Evolutionary conservation across 106 monocot genomes (phyloP).

Genomic region (Platanthera guangdongensis): DNA sequence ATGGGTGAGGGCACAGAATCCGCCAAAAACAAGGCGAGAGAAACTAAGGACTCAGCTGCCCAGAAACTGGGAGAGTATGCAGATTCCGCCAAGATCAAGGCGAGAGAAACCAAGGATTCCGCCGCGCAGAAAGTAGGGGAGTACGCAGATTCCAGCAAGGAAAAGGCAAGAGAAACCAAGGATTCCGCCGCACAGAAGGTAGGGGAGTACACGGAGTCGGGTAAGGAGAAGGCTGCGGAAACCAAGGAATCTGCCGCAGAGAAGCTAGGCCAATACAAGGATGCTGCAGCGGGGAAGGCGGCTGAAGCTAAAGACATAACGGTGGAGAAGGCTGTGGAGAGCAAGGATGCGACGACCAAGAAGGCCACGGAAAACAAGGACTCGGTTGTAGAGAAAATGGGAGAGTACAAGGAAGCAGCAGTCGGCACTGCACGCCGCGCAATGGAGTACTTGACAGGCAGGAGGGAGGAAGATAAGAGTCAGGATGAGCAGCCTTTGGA

Average conservation of each 20-base stretch:
- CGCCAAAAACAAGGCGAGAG: slow-evolving; percentile 3
- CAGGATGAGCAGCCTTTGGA: slow-evolving; percentile 7
- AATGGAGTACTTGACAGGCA: slow-evolving; percentile 13
- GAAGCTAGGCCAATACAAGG: slow-evolving; percentile 27
- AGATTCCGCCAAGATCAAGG: slow-evolving; percentile 11
- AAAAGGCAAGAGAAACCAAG: slow-evolving; percentile 12
- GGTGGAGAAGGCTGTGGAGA: slow-evolving; percentile 13
- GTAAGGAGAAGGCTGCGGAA: slow-evolving; percentile 18
- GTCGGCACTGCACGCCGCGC: slow-evolving; percentile 7
- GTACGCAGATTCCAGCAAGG: slow-evolving; percentile 5
- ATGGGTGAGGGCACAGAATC: slow-evolving; percentile 15
- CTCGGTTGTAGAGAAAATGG: slow-evolving; percentile 8
- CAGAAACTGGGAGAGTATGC: slow-evolving; percentile 16
- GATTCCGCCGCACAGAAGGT: slow-evolving; percentile 7
- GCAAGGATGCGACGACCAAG: slow-evolving; percentile 15
- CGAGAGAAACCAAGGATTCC: slow-evolving; percentile 4
- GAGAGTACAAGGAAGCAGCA: slow-evolving; percentile 9
- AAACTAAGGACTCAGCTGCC: slow-evolving; percentile 3
- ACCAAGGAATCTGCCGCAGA: slow-evolving; percentile 13
- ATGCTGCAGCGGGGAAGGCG: slow-evolving; percentile 11
- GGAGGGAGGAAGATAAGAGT: slow-evolving; percentile 13
- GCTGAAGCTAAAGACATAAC: slow-evolving; percentile 13
- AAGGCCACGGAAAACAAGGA: slow-evolving; percentile 19
- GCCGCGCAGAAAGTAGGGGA: slow-evolving; percentile 15
- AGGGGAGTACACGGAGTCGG: slow-evolving; percentile 9